Conservation (phyloP, 345 rosid genomes). For the Gossypium anomalum region DNA sequence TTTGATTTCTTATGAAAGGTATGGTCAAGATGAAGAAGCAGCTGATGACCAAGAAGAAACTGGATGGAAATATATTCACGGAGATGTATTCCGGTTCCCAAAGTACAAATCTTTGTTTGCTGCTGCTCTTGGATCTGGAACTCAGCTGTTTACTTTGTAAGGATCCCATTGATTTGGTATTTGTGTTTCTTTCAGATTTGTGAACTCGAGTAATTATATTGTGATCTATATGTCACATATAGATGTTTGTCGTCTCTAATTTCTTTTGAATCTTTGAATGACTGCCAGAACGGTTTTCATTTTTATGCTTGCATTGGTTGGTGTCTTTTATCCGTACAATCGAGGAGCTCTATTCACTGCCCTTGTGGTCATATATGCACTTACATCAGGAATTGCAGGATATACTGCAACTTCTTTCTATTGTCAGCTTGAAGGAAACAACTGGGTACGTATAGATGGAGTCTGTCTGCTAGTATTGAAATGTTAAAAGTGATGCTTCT, state of each 20-base stretch:
- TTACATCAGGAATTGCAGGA: constrained; percentile 88
- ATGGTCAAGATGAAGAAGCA: constrained; percentile 81
- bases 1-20: constrained; percentile 31
- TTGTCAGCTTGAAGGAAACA: constrained; percentile 85
- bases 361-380: constrained; percentile 78
- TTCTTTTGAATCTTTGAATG: neutral
- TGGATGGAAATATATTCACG: constrained; percentile 88
- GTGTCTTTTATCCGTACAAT: constrained; percentile 87
- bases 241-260: neutral
- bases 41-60: constrained; percentile 86
- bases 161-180: constrained; percentile 15
- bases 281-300: constrained; percentile 64
- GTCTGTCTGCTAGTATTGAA: neutral
- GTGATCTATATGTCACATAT: neutral
- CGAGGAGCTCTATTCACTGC: constrained; percentile 91
- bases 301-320: constrained; percentile 73
- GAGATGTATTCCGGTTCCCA: constrained; percentile 83
- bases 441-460: constrained; percentile 53
- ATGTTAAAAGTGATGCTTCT: neutral
- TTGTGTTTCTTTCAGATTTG: neutral
- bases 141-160: constrained; percentile 80
- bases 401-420: constrained; percentile 78
- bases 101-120: constrained; percentile 22
- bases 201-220: constrained; percentile 1
- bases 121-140: constrained; percentile 67